Base-by-base conservation (phyloP, 2,329 filamentous ascomycete species). In the Alternaria ethzedia region DNA sequence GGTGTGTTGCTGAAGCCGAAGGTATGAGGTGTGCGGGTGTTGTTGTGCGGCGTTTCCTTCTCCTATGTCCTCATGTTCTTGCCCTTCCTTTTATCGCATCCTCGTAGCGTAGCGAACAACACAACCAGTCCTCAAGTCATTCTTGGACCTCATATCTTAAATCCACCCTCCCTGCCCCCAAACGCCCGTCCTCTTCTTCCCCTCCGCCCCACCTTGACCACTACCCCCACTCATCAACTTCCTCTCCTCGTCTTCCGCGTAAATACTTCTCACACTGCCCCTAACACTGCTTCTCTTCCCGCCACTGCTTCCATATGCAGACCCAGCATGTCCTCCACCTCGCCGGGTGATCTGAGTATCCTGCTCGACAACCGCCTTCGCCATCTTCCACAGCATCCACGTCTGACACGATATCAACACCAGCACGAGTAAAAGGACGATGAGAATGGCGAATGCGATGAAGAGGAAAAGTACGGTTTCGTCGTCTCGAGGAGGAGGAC, bases 371-470 rank as follows among this genome's bases (percentile, higher is more conserved):
- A 74, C 61, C 13, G 66, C 65, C 13, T 56, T 56, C 0, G 73
- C 72, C 44, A 75, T 63, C 3, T 70, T 69, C 70, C 71, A 75
- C 8, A 71, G 32, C 46, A 71, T 64, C 65, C 73, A 76, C 4
- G 73, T 75, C 30, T 75, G 72, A 21, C 74, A 63, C 0, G 59
- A 47, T 1, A 73, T 25, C 0, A 66, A 36, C 10, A 74, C 32
- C 9, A 76, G 61, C 9, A 75, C 45, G 0, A 76, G 66, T 15
- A 72, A 59, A 3, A 76, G 68, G 1, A 70, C 62, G 30, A 76
- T 51, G 2, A 76, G 62, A 23, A 73, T 69, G 3, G 70, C 72
- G 55, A 76, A 74, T 28, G 69, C 43, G 32, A 74, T 71, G 64
- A 74, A 73, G 59, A 76, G 70, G 49, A 72, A 67, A 25, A 75